A percentile compares a stretch with the other conserved stretches of the same genome.
These are phyloP conservation scores for Pythium scleroteichum DNA, from an alignment of 352 stramenopile species.

Conservation along the genomic window DNA sequence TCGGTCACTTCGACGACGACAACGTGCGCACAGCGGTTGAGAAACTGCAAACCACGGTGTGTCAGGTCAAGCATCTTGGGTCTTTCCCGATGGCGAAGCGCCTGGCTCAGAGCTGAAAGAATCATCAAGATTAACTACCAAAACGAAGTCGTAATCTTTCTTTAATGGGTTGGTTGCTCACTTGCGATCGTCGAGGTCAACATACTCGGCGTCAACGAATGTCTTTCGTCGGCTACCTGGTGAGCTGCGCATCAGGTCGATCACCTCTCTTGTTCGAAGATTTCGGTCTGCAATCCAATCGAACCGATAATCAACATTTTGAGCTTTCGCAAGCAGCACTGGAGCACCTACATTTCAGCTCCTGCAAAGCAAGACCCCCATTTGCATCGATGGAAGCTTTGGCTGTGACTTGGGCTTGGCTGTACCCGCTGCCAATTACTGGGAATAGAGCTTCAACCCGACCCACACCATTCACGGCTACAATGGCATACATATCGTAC, in stretches of 20 bases:
- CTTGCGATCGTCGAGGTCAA: slow-evolving; percentile 47
- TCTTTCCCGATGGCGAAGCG: slow-evolving; percentile 75
- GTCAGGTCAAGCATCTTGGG: slow-evolving; percentile 72
- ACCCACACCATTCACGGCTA: slow-evolving; percentile 70
- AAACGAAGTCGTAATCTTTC: no score
- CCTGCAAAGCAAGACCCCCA: slow-evolving; percentile 43
- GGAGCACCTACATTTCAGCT: slow-evolving; percentile 62
- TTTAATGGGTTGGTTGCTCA: not conserved
- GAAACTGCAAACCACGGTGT: slow-evolving; percentile 52
- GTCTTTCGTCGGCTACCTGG: slow-evolving; percentile 42
- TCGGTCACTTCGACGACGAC: slow-evolving; percentile 71
- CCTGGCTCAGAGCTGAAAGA: slow-evolving; percentile 40
- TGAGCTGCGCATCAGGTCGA: slow-evolving; percentile 56
- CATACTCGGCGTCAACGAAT: slow-evolving; percentile 74
- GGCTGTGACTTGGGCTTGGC: slow-evolving; percentile 46
- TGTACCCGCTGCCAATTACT: slow-evolving; percentile 37
- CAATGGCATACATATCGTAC: no score
- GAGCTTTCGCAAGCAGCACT: no score
- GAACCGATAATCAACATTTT: not conserved
- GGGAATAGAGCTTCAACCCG: slow-evolving; percentile 67
- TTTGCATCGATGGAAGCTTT: slow-evolving; percentile 51
- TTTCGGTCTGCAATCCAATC: slow-evolving; percentile 44
- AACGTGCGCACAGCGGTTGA: slow-evolving; percentile 60
- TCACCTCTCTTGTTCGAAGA: slow-evolving; percentile 51
- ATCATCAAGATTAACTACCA: not conserved